A percentile compares a stretch with the other conserved stretches of the same genome.
Conservation (phyloP, 176 grass and related monocot genomes). For the Canna indica region DNA sequence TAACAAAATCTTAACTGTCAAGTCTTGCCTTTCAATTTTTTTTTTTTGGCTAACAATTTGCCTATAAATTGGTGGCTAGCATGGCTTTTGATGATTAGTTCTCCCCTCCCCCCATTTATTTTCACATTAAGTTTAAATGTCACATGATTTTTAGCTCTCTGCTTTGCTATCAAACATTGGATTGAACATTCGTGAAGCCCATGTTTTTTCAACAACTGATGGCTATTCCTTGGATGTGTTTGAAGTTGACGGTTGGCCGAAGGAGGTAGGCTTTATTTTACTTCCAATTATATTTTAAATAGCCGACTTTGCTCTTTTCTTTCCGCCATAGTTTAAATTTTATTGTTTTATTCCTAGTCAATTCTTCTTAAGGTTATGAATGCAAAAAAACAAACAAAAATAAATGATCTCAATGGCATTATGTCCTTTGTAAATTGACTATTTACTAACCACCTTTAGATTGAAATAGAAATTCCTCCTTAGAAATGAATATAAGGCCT, state of each 20-base stretch:
- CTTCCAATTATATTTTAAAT: too few relatives aligned
- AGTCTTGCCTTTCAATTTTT: too few relatives aligned
- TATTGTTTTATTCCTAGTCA: not conserved
- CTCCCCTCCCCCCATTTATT: constrained; percentile 5
- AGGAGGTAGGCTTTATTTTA: constrained; percentile 37
- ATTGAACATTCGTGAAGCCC: constrained; percentile 90
- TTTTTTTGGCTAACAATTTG: too few relatives aligned
- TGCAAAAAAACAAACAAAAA: too few relatives aligned
- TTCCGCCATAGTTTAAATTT: not conserved
- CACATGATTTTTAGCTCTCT: constrained; percentile 50
- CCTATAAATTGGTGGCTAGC: too few relatives aligned
- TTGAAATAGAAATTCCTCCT: too few relatives aligned
- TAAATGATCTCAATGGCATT: too few relatives aligned
- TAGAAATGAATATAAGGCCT: too few relatives aligned
- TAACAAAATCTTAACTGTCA: too few relatives aligned
- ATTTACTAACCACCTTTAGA: too few relatives aligned
- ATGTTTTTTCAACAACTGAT: constrained; percentile 96
- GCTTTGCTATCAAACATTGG: constrained; percentile 62
- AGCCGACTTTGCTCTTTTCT: not conserved
- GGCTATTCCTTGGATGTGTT: constrained; percentile 94
- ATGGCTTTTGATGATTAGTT: too few relatives aligned
- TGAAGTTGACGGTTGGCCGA: constrained; percentile 88
- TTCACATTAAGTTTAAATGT: not conserved
- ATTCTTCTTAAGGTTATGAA: not conserved
- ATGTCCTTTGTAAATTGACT: too few relatives aligned